Base-by-base conservation (phyloP, 306 rosid genomes). In the Fragaria vesca region DNA sequence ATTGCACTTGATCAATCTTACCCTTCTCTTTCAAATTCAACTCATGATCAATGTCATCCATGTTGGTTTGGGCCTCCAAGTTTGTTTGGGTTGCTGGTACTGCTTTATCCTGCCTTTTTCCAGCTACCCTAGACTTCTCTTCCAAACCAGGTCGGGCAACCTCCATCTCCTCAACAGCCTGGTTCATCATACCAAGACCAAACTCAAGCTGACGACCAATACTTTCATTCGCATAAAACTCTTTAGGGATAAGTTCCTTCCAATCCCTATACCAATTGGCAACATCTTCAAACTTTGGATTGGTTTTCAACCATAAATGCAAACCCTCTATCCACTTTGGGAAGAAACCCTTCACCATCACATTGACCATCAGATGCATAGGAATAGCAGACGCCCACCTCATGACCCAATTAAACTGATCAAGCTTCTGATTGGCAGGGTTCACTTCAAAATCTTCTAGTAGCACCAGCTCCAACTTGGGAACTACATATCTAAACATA, bases 261-360 rank as follows among this genome's bases (percentile, higher is more conserved):
- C 98, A 94, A 30, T 94, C 98, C 84, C 76, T 58, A 71, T 85
- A 90, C 98, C 98, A 94, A 66, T 86, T 90, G 13, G 86, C 84
- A 69, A 94, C 92, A 91, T 94, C 97, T 69, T 89, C 94, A 70
- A 89, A 91, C 76, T 94, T 90, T 38, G 98, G 98, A 72, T 77
- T 85, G 34, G 96, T 72, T 77, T 88, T 82, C 75, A 94, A 80
- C 97, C 98, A 94, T 34, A 88, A 91, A 77, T 85, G 87, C 80
- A 91, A 82, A 52, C 88, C 93, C 81, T 84, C 91, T 47, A 87
- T 92, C 97, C 98, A 89, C 81, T 88, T 89, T 80, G 86, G 43
- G 85, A 94, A 91, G 86, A 94, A 94, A 65, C 80, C 75, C 76
- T 79, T 87, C 79, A 89, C 93, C 94, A 90, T 85, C 85, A 90